A percentile compares a stretch with the other conserved stretches of the same genome.
Conservation (phyloP, 345 rosid species). For the Populus davidiana region DNA sequence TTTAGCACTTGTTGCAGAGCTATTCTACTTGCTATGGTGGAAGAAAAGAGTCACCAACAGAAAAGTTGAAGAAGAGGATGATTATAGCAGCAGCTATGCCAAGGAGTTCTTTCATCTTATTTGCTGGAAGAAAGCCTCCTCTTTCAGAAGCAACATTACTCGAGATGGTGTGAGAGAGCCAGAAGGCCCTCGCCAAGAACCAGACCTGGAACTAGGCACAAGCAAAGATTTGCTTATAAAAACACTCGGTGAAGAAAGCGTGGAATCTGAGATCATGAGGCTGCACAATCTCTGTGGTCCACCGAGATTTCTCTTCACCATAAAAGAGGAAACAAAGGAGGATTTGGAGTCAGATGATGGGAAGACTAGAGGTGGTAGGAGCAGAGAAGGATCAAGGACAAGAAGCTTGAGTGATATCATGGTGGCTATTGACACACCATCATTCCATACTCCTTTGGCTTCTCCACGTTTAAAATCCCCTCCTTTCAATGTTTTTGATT, state of each 20-base stretch:
- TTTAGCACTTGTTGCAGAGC: slow-evolving; percentile 65
- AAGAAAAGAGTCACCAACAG: slow-evolving; percentile 50
- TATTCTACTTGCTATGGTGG: slow-evolving; percentile 81
- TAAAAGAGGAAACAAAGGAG: slow-evolving; percentile 89
- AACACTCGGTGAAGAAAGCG: slow-evolving; percentile 49
- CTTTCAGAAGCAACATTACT: slow-evolving; percentile 28
- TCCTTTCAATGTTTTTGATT: slow-evolving; percentile 35
- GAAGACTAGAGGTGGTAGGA: slow-evolving; percentile 51
- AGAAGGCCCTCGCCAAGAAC: slow-evolving; percentile 21
- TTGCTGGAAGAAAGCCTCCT: slow-evolving; percentile 53
- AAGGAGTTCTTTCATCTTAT: slow-evolving; percentile 60
- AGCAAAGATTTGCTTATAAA: slow-evolving; percentile 52
- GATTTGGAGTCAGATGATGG: slow-evolving; percentile 95
- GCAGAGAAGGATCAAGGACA: slow-evolving; percentile 62
- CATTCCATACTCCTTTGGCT: slow-evolving; percentile 59
- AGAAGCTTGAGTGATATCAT: slow-evolving; percentile 71
- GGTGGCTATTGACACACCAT: slow-evolving; percentile 46
- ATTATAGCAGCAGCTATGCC: slow-evolving; percentile 42
- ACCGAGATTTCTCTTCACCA: slow-evolving; percentile 90
- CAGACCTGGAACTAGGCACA: slow-evolving; percentile 57
- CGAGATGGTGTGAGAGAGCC: slow-evolving; percentile 19
- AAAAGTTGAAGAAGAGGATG: slow-evolving; percentile 38
- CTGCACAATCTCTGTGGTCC: slow-evolving; percentile 77
- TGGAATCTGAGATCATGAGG: slow-evolving; percentile 87
- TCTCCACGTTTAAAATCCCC: slow-evolving; percentile 57